Conservation (phyloP, 2,329 filamentous ascomycete species). For the Botryotinia globosa region DNA sequence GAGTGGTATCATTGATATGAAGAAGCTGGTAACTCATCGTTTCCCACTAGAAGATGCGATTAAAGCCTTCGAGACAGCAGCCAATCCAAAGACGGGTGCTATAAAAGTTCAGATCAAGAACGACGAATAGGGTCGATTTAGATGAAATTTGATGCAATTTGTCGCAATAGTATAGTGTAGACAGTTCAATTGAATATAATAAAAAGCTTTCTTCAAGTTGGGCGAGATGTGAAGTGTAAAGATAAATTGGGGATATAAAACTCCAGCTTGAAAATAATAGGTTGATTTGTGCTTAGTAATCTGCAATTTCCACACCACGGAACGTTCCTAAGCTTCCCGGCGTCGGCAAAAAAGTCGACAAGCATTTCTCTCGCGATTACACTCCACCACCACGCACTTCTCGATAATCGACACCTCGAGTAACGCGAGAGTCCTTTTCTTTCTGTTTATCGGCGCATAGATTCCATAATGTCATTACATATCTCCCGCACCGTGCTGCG, state of each 20-base stretch:
- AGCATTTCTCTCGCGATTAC: constrained; percentile 27
- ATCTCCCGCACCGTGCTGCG: constrained; percentile 36
- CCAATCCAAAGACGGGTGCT: constrained; percentile 85
- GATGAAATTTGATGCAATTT: constrained; percentile 11
- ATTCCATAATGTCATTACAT: constrained; percentile 36
- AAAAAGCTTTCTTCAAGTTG: not conserved
- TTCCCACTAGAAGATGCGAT: constrained; percentile 83
- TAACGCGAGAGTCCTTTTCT: constrained; percentile 25
- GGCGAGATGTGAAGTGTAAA: not conserved
- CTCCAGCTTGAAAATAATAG: not conserved
- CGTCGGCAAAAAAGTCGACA: constrained; percentile 29
- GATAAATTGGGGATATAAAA: not conserved
- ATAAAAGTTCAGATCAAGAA: constrained; percentile 97
- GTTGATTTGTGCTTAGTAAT: constrained; percentile 18
- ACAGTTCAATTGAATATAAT: constrained; percentile 9
- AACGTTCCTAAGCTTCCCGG: constrained; percentile 28
- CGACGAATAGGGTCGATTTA: constrained; percentile 26
- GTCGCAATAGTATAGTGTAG: constrained; percentile 23
- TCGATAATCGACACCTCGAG: constrained; percentile 27
- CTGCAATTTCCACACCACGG: constrained; percentile 12
- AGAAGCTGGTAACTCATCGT: constrained; percentile 81
- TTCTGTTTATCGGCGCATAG: constrained; percentile 27
- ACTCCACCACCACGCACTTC: constrained; percentile 33
- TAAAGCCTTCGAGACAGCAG: constrained; percentile 84
- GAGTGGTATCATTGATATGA: constrained; percentile 78